Conservation (phyloP, 2,329 filamentous ascomycete genomes). For the Arthroderma uncinatum region DNA sequence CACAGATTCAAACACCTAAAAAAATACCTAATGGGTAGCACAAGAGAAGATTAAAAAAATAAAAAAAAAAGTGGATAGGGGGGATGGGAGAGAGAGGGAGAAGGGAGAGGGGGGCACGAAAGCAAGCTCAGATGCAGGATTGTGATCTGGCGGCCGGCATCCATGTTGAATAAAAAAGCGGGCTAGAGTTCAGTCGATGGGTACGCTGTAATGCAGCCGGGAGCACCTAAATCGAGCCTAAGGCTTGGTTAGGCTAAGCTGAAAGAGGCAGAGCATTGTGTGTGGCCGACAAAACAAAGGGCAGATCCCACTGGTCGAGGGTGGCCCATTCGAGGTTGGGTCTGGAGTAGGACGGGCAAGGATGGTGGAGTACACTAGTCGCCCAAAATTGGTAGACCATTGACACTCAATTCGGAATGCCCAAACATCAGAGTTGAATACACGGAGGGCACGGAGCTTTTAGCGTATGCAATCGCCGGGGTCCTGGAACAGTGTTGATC, state of each 20-base stretch:
- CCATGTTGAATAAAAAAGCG: constrained; percentile 7
- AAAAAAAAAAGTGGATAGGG: not conserved
- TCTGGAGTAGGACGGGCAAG: constrained; percentile 2
- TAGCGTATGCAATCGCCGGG: not conserved
- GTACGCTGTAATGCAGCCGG: constrained; percentile 5
- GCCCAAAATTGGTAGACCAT: constrained; percentile 5
- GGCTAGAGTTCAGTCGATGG: constrained; percentile 7
- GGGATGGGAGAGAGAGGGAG: not conserved
- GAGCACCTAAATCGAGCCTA: constrained; percentile 6
- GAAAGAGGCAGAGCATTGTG: too few species aligned
- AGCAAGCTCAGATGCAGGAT: constrained; percentile 10
- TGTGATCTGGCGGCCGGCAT: constrained; percentile 5
- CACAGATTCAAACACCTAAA: constrained; percentile 4
- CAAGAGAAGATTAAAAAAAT: constrained; percentile 10
- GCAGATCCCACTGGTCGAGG: constrained; percentile 3
- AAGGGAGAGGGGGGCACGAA: constrained; percentile 1
- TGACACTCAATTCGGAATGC: constrained; percentile 3
- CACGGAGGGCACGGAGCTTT: constrained; percentile 5
- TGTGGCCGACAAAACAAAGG: too few species aligned
- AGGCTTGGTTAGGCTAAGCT: constrained; percentile 8
- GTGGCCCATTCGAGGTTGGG: constrained; percentile 5
- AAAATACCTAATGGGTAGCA: constrained; percentile 7
- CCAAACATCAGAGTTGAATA: not conserved
- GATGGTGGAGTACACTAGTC: constrained; percentile 5
- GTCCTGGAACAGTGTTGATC: not conserved